Conservation (phyloP, 2,329 filamentous ascomycete species). For the Endothia cerciana region DNA sequence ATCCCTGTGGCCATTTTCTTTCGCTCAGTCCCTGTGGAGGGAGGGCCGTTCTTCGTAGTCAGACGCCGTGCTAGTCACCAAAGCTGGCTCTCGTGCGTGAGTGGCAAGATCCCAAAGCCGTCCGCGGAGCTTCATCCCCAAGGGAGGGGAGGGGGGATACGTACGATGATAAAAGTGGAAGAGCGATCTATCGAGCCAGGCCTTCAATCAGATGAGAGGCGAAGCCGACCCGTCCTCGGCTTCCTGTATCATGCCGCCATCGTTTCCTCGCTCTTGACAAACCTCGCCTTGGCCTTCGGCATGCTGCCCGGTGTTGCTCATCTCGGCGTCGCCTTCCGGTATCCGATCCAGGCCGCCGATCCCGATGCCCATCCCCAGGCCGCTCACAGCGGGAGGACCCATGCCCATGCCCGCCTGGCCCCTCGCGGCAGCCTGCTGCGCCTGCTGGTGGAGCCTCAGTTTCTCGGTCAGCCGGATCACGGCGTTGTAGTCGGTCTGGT, state of each 20-base stretch:
- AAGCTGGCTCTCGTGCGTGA: conserved; percentile 2
- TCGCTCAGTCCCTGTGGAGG: conserved; percentile 25
- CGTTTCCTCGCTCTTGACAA: conserved; percentile 42
- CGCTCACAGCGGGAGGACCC: conserved; percentile 34
- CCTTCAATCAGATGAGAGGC: neutral
- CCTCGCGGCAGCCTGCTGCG: conserved; percentile 35
- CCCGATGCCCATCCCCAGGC: conserved; percentile 30
- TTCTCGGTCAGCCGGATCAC: conserved; percentile 87
- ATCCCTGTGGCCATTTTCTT: conserved; percentile 12
- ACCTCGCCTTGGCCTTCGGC: conserved; percentile 26
- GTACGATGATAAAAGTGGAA: conserved; percentile 18
- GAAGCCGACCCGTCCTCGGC: neutral
- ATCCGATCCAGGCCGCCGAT: conserved; percentile 59
- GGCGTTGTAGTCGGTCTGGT: conserved; percentile 76
- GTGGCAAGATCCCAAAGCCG: neutral
- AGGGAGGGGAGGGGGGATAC: neutral
- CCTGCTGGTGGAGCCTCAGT: conserved; percentile 67
- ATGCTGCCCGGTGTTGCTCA: conserved; percentile 43
- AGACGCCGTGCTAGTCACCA: conserved; percentile 21
- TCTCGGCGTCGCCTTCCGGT: conserved; percentile 60
- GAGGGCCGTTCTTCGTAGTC: conserved; percentile 23
- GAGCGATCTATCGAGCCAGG: neutral
- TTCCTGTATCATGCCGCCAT: conserved; percentile 35
- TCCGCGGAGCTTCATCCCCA: neutral
- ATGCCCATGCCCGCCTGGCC: conserved; percentile 22